Evolutionary conservation across 306 rosid genomes (phyloP).

Genomic region (Dalbergia oliveri): DNA sequence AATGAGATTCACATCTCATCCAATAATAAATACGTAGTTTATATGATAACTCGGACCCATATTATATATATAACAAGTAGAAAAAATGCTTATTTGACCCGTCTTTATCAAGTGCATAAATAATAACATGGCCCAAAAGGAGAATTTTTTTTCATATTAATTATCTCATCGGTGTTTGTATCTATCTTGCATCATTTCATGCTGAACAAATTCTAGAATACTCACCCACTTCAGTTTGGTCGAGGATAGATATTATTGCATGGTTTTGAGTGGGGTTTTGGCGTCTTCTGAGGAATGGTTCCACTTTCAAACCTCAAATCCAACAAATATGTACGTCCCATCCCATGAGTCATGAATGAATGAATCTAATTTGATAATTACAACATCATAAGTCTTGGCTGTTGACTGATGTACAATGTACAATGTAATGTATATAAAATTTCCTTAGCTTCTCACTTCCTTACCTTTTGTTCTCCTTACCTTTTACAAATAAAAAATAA

Average conservation of each 20-base stretch:
- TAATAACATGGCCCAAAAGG: not conserved
- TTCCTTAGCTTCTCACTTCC: too few relatives aligned
- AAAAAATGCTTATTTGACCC: slow-evolving; percentile 47
- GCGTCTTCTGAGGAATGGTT: slow-evolving; percentile 56
- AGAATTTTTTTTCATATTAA: not conserved
- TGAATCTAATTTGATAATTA: slow-evolving; percentile 36
- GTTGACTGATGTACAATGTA: not conserved
- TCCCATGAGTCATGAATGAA: slow-evolving; percentile 8
- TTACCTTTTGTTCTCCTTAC: too few relatives aligned
- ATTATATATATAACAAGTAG: not conserved
- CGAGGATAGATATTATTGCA: slow-evolving; percentile 47
- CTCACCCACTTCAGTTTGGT: slow-evolving; percentile 48
- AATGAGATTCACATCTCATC: too few relatives aligned
- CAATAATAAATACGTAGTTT: too few relatives aligned
- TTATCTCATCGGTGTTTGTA: not conserved
- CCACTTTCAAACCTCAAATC: slow-evolving; percentile 41
- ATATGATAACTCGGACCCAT: too few relatives aligned
- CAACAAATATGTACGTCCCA: slow-evolving; percentile 50
- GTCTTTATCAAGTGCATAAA: slow-evolving; percentile 3
- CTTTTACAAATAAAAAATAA: too few relatives aligned
- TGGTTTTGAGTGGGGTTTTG: slow-evolving; percentile 70
- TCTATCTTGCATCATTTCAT: slow-evolving; percentile 30
- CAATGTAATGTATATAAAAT: too few relatives aligned
- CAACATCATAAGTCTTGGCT: slow-evolving; percentile 35
- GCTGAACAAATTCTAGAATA: slow-evolving; percentile 53